Percentiles rank a stretch among this genome's conserved stretches.
These are phyloP conservation scores for Solanum pennellii DNA, from an alignment of 257 asterid species.

Conservation along the genomic window DNA sequence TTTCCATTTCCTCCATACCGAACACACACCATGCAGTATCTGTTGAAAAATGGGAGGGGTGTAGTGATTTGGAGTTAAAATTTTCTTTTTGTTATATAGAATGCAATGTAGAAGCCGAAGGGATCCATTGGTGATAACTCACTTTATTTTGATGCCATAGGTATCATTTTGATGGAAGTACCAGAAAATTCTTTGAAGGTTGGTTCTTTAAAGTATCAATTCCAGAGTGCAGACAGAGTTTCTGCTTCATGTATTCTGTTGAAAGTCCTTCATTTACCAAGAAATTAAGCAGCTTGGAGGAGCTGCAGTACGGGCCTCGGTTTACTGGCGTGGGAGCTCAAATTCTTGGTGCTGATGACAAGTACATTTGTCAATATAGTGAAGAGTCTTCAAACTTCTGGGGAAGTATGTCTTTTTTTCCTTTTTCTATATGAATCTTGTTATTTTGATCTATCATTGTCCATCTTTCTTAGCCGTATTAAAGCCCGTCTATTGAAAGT, in stretches of 20 bases:
- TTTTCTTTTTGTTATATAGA: background rate
- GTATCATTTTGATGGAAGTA: slow-evolving; percentile 89
- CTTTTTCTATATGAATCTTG: background rate
- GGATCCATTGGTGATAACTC: background rate
- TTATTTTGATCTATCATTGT: background rate
- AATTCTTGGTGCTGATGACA: slow-evolving; percentile 93
- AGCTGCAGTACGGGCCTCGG: slow-evolving; percentile 55
- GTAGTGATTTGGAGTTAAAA: background rate
- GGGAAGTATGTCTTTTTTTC: slow-evolving; percentile 46
- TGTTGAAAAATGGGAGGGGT: background rate
- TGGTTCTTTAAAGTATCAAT: slow-evolving; percentile 97
- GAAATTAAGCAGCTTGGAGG: slow-evolving; percentile 49
- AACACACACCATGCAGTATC: background rate
- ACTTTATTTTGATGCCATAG: slow-evolving; percentile 21
- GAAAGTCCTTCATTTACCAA: slow-evolving; percentile 75
- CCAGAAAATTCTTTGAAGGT: slow-evolving; percentile 82
- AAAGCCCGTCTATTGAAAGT: background rate
- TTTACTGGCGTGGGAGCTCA: slow-evolving; percentile 97
- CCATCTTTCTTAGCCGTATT: background rate
- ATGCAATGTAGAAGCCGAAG: background rate
- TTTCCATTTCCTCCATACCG: background rate
- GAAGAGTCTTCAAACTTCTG: slow-evolving; percentile 77
- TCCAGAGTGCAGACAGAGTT: slow-evolving; percentile 94
- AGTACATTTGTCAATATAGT: slow-evolving; percentile 77
- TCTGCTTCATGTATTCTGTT: slow-evolving; percentile 91